Evolutionary conservation across 2,329 filamentous ascomycete genomes (phyloP).

Genomic region (Colletotrichum melonis): DNA sequence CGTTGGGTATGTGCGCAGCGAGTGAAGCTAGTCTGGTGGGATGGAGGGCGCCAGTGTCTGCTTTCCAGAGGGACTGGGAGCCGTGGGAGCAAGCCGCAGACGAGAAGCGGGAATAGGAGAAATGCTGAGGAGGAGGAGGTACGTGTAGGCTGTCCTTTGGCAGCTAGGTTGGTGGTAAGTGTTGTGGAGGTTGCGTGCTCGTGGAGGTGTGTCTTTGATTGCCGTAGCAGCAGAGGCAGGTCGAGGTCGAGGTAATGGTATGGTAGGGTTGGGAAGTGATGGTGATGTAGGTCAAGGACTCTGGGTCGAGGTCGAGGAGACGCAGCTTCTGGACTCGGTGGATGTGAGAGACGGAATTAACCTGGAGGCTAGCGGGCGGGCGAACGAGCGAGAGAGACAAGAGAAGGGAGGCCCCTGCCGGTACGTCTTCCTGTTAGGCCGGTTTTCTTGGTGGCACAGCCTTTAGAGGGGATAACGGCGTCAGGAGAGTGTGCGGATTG

Average conservation of each 20-base stretch:
- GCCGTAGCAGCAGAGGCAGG: neutral
- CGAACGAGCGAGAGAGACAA: constrained; percentile 25
- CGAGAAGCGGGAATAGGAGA: neutral
- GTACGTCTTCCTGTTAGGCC: constrained; percentile 25
- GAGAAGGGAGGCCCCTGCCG: constrained; percentile 31
- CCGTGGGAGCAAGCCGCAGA: neutral
- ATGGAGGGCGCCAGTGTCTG: neutral
- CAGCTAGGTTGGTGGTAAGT: neutral
- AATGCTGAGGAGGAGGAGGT: neutral
- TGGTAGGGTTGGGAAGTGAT: neutral
- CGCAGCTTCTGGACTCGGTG: neutral
- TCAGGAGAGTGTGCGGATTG: constrained; percentile 31
- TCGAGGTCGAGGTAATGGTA: neutral
- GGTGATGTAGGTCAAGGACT: neutral
- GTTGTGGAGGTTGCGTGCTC: neutral
- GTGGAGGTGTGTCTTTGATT: neutral
- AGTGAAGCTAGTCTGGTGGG: neutral
- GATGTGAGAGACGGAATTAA: constrained; percentile 16
- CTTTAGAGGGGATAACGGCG: constrained; percentile 30
- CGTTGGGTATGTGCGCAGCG: neutral
- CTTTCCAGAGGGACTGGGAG: neutral
- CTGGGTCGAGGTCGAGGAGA: neutral
- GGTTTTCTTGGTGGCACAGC: constrained; percentile 32
- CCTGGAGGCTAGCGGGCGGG: constrained; percentile 16
- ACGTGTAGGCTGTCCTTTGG: neutral